A percentile compares a stretch with the other conserved stretches of the same genome.
phyloP scores from a whole-genome alignment of 805 yeast genomes.

The Candida parachauliodes region DNA sequence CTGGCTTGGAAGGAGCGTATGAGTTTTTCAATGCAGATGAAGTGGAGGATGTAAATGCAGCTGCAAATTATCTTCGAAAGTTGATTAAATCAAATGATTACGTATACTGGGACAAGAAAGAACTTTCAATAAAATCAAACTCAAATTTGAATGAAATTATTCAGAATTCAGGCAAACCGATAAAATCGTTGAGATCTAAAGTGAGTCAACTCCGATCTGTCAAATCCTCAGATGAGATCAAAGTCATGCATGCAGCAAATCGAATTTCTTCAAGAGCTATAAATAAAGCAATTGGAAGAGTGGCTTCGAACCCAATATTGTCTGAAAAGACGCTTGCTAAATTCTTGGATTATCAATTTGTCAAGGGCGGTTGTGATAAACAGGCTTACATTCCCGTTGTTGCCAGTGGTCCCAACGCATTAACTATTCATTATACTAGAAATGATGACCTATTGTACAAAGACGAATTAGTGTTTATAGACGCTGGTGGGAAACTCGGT shows the following conservation, averaged over 20 bases:
- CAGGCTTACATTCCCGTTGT: slow-evolving; percentile 94
- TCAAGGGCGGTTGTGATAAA: slow-evolving; percentile 83
- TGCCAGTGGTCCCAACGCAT: slow-evolving; percentile 87
- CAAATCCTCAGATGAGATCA: slow-evolving; percentile 74
- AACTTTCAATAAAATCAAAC: slow-evolving; percentile 13
- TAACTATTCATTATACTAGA: slow-evolving; percentile 90
- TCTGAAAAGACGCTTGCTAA: slow-evolving; percentile 80
- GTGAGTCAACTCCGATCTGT: slow-evolving; percentile 55
- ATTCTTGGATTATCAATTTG: slow-evolving; percentile 76
- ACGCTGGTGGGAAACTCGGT: slow-evolving; percentile 91
- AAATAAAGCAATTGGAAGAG: slow-evolving; percentile 72
- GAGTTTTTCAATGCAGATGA: slow-evolving; percentile 88
- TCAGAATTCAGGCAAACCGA: slow-evolving; percentile 29
- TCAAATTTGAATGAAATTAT: slow-evolving; percentile 16
- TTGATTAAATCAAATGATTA: slow-evolving; percentile 47
- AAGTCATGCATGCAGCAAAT: slow-evolving; percentile 78
- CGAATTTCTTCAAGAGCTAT: slow-evolving; percentile 79
- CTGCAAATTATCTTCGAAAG: slow-evolving; percentile 42
- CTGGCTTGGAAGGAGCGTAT: slow-evolving; percentile 78
- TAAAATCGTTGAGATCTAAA: slow-evolving; percentile 41
- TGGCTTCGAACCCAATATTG: slow-evolving; percentile 45
- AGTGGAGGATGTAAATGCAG: slow-evolving; percentile 48
- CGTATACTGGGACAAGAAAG: slow-evolving; percentile 53
- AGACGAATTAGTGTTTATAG: slow-evolving; percentile 85
- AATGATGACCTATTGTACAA: slow-evolving; percentile 78